Conservation (phyloP, 306 rosid genomes). For the Myrica gale region DNA sequence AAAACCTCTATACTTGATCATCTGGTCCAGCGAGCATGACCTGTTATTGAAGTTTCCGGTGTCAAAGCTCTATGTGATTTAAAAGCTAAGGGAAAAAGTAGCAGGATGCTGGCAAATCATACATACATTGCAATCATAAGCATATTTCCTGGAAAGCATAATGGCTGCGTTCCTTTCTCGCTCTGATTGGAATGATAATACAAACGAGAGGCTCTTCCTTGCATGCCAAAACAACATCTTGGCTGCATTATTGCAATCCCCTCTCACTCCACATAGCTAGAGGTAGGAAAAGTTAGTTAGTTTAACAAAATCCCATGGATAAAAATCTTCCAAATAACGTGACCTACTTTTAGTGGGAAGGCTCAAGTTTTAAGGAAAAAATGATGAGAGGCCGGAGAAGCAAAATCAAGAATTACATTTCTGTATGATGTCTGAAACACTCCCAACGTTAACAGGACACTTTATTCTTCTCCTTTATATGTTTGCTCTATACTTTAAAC, state of each 20-base stretch:
- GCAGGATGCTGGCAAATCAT: conserved; percentile 4
- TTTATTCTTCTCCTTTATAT: neutral
- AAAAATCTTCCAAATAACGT: neutral
- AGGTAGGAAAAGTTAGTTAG: conserved; percentile 17
- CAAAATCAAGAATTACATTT: neutral
- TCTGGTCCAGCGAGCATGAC: conserved; percentile 94
- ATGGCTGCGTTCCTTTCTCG: conserved; percentile 85
- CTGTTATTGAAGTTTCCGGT: conserved; percentile 39
- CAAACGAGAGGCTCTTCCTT: conserved; percentile 79
- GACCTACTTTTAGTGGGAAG: neutral
- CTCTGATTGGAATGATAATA: conserved; percentile 79
- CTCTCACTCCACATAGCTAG: conserved; percentile 80
- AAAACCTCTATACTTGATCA: conserved; percentile 68
- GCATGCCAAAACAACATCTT: conserved; percentile 90
- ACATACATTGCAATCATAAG: conserved; percentile 86
- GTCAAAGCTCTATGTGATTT: neutral
- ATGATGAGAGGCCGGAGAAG: neutral
- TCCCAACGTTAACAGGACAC: too few relatives aligned
- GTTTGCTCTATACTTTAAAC: neutral
- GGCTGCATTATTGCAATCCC: conserved; percentile 47
- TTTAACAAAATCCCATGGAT: conserved; percentile 4
- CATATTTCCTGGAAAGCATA: conserved; percentile 78
- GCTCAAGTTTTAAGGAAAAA: neutral
- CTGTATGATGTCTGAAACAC: neutral
- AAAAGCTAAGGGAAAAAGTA: neutral